Base-by-base conservation (phyloP, 2,329 filamentous ascomycete species). In the Pyricularia pennisetigena region DNA sequence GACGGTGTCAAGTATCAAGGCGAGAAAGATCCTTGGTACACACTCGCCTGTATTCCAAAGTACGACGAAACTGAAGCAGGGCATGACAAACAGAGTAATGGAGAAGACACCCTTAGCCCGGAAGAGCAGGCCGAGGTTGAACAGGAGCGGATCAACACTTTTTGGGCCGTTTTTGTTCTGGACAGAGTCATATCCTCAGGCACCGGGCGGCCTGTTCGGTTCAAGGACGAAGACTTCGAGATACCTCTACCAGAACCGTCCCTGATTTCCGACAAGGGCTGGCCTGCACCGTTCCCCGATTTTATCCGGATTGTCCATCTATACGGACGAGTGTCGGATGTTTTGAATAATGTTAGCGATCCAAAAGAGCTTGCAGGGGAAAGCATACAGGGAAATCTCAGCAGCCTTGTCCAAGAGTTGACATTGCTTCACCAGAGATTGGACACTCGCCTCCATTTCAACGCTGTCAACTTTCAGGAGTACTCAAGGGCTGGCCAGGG, bases 161-260 rank as follows among this genome's bases (percentile, higher is more conserved):
- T 97, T 72, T 97, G 93, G 93, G 89, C 92, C 4, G 90, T 97
- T 12, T 96, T 96, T 76, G 90, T 96, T 71, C 84, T 97, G 1
- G 93, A 97, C 74, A 85, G 93, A 24, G 90, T 94, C 70, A 94
- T 97, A 29, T 96, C 93, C 0, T 94, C 91, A 0, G 93, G 93
- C 0, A 95, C 92, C 0, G 93, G 93, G 10, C 85, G 93, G 20
- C 90, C 92, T 0, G 93, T 94, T 12, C 96, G 92, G 0, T 83
- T 97, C 32, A 88, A 90, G 65, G 92, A 96, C 74, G 90, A 92
- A 70, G 93, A 96, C 72, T 94, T 94, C 71, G 93, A 96, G 75
- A 83, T 96, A 7, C 86, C 86, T 0, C 90, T 96, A 64, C 87
- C 86, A 0, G 80, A 80, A 10, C 78, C 82, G 0, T 78, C 78